These are phyloP conservation scores for Leishmania braziliensis DNA, from an alignment of 208 protist genomes.

Conservation along the genomic window DNA sequence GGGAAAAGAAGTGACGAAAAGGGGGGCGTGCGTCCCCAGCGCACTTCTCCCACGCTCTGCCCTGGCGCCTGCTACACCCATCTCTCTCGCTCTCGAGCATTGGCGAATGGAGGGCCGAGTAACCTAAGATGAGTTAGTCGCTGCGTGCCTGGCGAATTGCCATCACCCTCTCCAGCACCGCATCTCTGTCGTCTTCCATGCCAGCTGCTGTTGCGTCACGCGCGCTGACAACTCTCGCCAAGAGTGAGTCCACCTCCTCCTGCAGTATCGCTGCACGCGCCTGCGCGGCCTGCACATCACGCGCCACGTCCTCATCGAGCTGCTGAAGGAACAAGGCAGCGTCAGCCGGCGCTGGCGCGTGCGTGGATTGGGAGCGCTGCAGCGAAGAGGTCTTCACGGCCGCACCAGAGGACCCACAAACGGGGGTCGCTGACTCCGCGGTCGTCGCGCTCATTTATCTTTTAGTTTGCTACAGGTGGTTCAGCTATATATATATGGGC, in stretches of 20 bases:
- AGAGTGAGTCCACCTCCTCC: conserved; percentile 23
- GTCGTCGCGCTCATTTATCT: not conserved
- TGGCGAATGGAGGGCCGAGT: not conserved
- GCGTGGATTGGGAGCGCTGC: conserved; percentile 9
- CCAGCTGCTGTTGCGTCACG: not conserved
- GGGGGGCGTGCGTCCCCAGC: not conserved
- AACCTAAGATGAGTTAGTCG: conserved; percentile 8
- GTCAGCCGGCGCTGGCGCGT: conserved; percentile 16
- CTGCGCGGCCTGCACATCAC: conserved; percentile 37
- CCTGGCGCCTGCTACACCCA: not conserved
- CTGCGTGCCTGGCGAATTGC: conserved; percentile 16
- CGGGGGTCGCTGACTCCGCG: not conserved
- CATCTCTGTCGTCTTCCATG: conserved; percentile 18
- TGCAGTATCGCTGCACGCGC: conserved; percentile 13
- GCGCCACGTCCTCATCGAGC: conserved; percentile 37
- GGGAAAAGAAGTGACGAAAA: not conserved
- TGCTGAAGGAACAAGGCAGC: conserved; percentile 23
- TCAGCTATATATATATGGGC: not conserved
- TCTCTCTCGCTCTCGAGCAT: not conserved
- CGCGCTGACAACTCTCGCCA: conserved; percentile 9
- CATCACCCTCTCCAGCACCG: conserved; percentile 13
- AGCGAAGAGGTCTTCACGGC: conserved; percentile 2
- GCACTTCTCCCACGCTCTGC: not conserved
- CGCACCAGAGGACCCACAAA: not conserved
- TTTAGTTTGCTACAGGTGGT: not conserved